Base-by-base conservation (phyloP, 2,329 filamentous ascomycete genomes). In the Paramyrothecium roridum region DNA sequence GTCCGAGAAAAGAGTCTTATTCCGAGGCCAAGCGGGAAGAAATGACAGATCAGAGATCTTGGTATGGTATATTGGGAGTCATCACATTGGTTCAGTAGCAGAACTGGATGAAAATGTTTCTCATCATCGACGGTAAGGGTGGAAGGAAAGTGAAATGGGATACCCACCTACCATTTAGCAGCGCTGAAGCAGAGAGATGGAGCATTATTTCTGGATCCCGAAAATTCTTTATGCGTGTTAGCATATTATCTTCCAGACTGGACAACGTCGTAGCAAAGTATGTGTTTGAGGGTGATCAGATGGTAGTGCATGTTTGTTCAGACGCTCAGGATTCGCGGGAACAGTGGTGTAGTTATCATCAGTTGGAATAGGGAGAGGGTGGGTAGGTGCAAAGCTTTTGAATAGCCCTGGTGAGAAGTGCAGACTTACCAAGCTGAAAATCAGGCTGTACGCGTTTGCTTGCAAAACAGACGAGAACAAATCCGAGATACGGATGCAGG, bases 261-360 rank as follows among this genome's bases (percentile, higher is more conserved):
- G 16, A 20, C 7, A n/a, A n/a, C n/a, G n/a, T 45, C 40, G 40
- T 13, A n/a, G 12, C 7, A 7, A 20, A 20, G 17, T 6, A 63
- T 76, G n/a, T n/a, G n/a, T 23, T 26, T 48, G 43, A 51, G 46
- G 54, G 57, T 30, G 26, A 30, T 85, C 85, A 88, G 85, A 88
- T 88, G 85, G 85, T 88, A 86, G 84, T 88, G 85, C 85, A 88
- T 88, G 85, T 87, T 80, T 78, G 79, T 85, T 83, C 78, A 69
- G 61, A 67, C 80, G 83, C 82, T 85, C 83, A 80, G 79, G 77
- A 65, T 65, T 85, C 81, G 79, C 83, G 80, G 70, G 80, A 85
- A 84, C 80, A 75, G 80, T 84, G 79, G 80, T 76, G 74, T 70
- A 65, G 61, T 70, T 61, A 74, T 85, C 82, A 83, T 85, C 82